Base-by-base conservation (phyloP, 306 rosid genomes). In the Citrullus colocynthis region DNA sequence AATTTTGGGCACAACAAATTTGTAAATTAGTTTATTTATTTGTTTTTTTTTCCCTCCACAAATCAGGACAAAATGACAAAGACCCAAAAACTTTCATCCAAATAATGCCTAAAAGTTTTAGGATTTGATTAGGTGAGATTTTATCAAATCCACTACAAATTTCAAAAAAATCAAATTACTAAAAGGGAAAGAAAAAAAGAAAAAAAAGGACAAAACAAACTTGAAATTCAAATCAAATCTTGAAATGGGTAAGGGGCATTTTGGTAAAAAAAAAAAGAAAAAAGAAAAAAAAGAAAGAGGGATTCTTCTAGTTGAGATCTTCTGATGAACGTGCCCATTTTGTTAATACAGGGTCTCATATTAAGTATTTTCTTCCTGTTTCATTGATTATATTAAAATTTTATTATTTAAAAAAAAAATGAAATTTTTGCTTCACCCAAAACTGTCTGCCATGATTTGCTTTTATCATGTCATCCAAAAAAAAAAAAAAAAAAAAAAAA, bases 71-170 rank as follows among this genome's bases (percentile, higher is more conserved):
- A 74, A 41, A 59, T 44, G 78, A 80, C 71, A 24, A 63, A 34
- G 45, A 76, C 44, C 45, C 79, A 64, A 77, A 15, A 3, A 56
- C 52, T 64, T 80, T 82, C 58, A 67, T 82, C 75, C 59, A 80
- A 75, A 72, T 74, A 71, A 63, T 60, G 81, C 81, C 82, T 56
- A 78, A 77, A 76, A 78, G 74, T 64, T 79, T 69, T 48, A 12
- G 78, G 58, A 78, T 58, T 86, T 80, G 82, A 83, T 91, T 86
- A 75, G 87, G 91, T 82, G 76, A 84, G 86, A 86, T 85, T 37
- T 76, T 15, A 16, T 82, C 82, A 73, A 80, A 21, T 69, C 58
- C 74, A 36, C 75, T 62, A 42, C 56, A 81, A 63, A 48, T 16
- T 28, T 37, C 49, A 32, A 74, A 30, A 41, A 16, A 5, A 73